Evolutionary conservation across 1,139 yeast species (phyloP), one percentile per base, ranked within the genome.

Genomic region (Lodderomyces margitis): DNA sequence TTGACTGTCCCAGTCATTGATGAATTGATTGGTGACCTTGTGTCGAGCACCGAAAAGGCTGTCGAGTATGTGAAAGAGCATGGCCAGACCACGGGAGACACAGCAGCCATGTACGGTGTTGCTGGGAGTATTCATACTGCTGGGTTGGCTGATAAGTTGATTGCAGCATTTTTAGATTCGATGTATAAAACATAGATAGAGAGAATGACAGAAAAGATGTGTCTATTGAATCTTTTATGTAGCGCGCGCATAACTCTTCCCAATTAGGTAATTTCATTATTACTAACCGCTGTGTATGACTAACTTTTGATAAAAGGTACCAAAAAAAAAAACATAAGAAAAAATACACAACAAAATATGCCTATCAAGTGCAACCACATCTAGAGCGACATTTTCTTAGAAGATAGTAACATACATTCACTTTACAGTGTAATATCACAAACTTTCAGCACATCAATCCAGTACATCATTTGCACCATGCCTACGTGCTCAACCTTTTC

Each of bases 101-200:
- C 95, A 2, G 92, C 96, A 16, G 95, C 94, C 1, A 59, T 92
- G 41, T 92, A 92, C 57, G 98, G 98, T 50, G 95, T 91, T 38
- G 98, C 98, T 1, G 97, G 96, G 5, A 86, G 92, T 55, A 79
- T 92, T 25, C 70, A 78, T 45, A 87, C 97, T 0, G 76, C 81
- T 0, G 94, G 95, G 1, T 81, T 92, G n/a, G 96, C 91, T 3
- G 95, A 85, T 47, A 71, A 75, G 44, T 63, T 91, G 20, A 84
- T 91, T 38, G 83, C 78, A 20, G 92, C 85, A 0, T 92, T 89
- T 57, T 65, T 91, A 38, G 96, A 92, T 59, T 74, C 87, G 11
- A 59, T 92, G 39, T 92, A 87, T 59, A 82, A 83, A 50, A 52
- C 63, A 14, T 62, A 47, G 33, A 23, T 15, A n/a, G 33, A 27